Evolutionary conservation across 2,329 filamentous ascomycete species (phyloP).

Genomic region (Paecilomyces sp.): DNA sequence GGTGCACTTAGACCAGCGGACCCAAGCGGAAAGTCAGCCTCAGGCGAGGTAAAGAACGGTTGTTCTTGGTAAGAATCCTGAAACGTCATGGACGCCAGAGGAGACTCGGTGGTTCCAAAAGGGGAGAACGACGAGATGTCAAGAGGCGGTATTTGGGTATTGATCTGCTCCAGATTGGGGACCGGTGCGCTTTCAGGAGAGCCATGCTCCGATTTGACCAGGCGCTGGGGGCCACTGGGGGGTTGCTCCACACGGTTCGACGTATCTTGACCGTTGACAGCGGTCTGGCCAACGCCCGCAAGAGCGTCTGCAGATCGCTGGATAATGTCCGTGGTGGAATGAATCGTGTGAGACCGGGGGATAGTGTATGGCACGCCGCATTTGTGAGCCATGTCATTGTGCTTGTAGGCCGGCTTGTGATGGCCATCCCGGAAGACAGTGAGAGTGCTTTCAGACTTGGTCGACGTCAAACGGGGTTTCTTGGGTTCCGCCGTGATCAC

Average conservation of each 20-base stretch:
- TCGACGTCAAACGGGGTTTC: slow-evolving; percentile 51
- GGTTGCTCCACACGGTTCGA: slow-evolving; percentile 22
- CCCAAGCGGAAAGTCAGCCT: slow-evolving; percentile 32
- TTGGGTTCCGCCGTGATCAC: slow-evolving; percentile 37
- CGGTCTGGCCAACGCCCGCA: slow-evolving; percentile 26
- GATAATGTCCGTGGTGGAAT: slow-evolving; percentile 38
- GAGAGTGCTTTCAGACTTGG: slow-evolving; percentile 53
- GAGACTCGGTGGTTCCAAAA: slow-evolving; percentile 24
- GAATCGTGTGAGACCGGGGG: slow-evolving; percentile 46
- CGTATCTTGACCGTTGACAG: slow-evolving; percentile 22
- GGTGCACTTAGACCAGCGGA: slow-evolving; percentile 34
- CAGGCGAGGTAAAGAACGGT: slow-evolving; percentile 35
- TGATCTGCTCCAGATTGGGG: slow-evolving; percentile 23
- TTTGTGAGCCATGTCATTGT: slow-evolving; percentile 58
- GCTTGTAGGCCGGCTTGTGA: slow-evolving; percentile 58
- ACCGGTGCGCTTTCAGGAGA: slow-evolving; percentile 33
- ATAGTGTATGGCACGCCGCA: slow-evolving; percentile 58
- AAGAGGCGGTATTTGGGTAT: slow-evolving; percentile 29
- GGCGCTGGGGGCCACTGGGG: slow-evolving; percentile 26
- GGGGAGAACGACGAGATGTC: slow-evolving; percentile 31
- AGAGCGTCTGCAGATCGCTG: slow-evolving; percentile 49
- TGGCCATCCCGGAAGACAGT: slow-evolving; percentile 58
- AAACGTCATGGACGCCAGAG: slow-evolving; percentile 26
- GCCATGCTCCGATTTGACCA: slow-evolving; percentile 39
- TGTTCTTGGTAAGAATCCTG: slow-evolving; percentile 30